Evolutionary conservation across 441 rosid genomes (phyloP).

Genomic region (Croton setiger): DNA sequence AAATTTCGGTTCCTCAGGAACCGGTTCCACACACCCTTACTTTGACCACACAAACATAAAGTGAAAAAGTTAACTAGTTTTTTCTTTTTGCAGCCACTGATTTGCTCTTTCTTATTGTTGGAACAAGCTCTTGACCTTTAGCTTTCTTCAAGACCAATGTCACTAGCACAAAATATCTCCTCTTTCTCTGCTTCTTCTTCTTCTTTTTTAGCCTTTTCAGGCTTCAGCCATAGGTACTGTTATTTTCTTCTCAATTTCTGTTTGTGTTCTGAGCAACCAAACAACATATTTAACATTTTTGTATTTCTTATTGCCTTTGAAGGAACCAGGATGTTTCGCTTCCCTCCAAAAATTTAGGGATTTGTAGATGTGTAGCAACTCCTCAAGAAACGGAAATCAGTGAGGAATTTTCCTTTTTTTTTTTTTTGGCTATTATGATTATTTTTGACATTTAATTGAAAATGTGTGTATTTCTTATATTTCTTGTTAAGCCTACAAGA

Average conservation of each 20-base stretch:
- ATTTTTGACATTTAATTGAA: background rate
- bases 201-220: constrained; percentile 43
- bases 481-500: constrained; percentile 63
- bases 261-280: background rate
- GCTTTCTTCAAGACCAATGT: constrained; percentile 24
- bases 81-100: no score
- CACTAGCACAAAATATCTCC: constrained; percentile 40
- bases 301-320: background rate
- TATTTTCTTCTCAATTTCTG: background rate
- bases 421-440: background rate
- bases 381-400: constrained; percentile 63
- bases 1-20: no score
- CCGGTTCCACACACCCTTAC: no score
- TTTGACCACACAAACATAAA: no score
- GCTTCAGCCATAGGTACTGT: constrained; percentile 45
- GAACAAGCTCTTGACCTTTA: no score
- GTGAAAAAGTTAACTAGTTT: no score
- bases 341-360: constrained; percentile 39
- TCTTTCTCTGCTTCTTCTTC: constrained; percentile 68
- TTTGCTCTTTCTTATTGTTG: no score
- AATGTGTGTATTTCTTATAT: background rate
- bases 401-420: constrained; percentile 12
- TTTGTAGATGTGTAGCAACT: constrained; percentile 60
- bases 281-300: background rate
- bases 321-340: constrained; percentile 44